Evolutionary conservation across 192 early-diverging fungal species (phyloP).

Genomic region (Chytriomyces confervae): DNA sequence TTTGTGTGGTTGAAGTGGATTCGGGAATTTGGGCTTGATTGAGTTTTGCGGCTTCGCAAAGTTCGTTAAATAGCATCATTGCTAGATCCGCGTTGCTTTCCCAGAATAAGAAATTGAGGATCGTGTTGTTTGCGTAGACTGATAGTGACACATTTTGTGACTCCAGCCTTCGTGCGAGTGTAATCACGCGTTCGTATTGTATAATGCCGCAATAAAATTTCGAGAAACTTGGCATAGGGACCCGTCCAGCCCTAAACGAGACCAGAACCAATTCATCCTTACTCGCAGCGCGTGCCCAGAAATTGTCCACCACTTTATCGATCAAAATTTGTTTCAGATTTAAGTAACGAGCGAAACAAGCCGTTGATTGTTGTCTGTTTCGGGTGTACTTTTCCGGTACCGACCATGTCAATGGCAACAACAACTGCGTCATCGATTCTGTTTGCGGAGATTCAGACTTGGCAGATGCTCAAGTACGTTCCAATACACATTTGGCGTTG

Average conservation of each 20-base stretch:
- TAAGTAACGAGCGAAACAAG: not conserved
- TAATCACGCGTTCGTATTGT: not conserved
- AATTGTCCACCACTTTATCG: not conserved
- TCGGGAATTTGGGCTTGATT: not conserved
- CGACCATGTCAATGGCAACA: not conserved
- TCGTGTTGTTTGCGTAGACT: not conserved
- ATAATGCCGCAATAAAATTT: not conserved
- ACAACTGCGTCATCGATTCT: not conserved
- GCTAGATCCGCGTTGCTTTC: not conserved
- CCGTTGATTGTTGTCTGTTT: slow-evolving; percentile 3
- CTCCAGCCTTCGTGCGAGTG: not conserved
- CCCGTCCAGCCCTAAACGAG: not conserved
- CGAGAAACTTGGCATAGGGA: not conserved
- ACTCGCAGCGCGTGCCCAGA: not conserved
- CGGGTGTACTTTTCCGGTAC: not conserved
- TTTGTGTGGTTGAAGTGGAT: too few species aligned
- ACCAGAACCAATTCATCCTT: too few species aligned
- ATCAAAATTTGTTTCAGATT: not conserved
- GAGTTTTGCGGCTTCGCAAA: not conserved
- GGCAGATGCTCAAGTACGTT: not conserved
- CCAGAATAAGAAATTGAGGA: not conserved
- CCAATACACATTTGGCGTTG: not conserved
- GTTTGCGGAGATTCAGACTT: not conserved
- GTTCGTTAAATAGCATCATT: not conserved
- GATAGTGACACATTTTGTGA: not conserved